These are phyloP conservation scores for Arctium lappa DNA, from an alignment of 129 eudicot species.

Conservation along the genomic window DNA sequence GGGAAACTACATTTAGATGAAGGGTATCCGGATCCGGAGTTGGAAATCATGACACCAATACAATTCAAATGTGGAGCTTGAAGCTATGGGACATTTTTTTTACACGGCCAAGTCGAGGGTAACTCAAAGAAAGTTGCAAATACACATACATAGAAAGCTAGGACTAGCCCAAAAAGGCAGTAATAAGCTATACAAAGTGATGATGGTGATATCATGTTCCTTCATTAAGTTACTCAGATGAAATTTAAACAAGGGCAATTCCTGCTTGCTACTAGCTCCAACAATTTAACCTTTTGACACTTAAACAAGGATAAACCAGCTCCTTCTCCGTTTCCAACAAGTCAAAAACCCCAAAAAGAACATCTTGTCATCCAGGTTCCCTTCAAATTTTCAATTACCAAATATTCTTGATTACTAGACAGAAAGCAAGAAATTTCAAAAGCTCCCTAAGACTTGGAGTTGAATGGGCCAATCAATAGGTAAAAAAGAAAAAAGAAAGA, in stretches of 20 bases:
- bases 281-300: background rate
- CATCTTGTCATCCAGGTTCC: background rate
- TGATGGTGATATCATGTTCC: background rate
- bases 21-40: background rate
- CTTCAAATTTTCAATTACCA: background rate
- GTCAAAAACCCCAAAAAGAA: background rate
- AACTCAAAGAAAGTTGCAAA: background rate
- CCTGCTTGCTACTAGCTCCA: background rate
- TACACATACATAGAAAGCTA: background rate
- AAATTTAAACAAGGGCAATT: background rate
- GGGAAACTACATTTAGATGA: background rate
- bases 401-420: background rate
- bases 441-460: background rate
- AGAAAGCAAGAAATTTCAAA: background rate
- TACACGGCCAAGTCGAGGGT: background rate
- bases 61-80: background rate
- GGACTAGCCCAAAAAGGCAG: background rate
- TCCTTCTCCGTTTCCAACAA: slow-evolving; percentile 4
- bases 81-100: background rate
- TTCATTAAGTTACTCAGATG: background rate
- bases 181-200: background rate
- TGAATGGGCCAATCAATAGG: background rate
- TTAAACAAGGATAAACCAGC: background rate
- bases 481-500: background rate
- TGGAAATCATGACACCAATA: background rate